Evolutionary conservation across 768 basidiomycete genomes (phyloP), one percentile per base, ranked within the genome.

Genomic region (Trametes gibbosa): DNA sequence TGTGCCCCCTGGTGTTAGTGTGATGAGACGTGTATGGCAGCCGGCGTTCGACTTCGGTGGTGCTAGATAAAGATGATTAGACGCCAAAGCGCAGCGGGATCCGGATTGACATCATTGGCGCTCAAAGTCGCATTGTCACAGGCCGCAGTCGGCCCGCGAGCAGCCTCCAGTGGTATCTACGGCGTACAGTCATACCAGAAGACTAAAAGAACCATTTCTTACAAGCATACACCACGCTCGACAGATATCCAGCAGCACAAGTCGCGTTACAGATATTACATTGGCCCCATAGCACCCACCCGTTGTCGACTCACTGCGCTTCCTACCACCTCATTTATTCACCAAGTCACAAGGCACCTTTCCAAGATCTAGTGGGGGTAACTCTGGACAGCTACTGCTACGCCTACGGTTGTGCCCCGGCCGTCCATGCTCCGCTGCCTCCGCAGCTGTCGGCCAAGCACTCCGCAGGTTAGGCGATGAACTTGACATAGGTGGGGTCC

Each of bases 331-430:
- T n/a, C n/a, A n/a, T n/a, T n/a, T n/a, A n/a, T n/a, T n/a, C n/a
- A n/a, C n/a, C n/a, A n/a, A n/a, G n/a, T n/a, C n/a, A n/a, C n/a
- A n/a, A 32, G 29, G 43, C 21, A 61, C n/a, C 35, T 19, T 39
- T 34, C 42, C 49, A 6, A 62, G 24, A 25, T 62, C 61, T 3
- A 62, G 46, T 13, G 61, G 61, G 2, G 61, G 61, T 14, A 62
- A 47, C 48, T 62, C 61, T 27, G 61, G 61, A 29, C 61, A 62
- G 56, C 61, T 62, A 39, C 39, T 52, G 29, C 61, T 62, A 21
- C 56, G 56, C 47, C 41, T 53, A 25, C 61, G 56, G 16, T 19
- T 24, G 40, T 56, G 49, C 4, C 50, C 27, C 34, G n/a, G 25
- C 29, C 34, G 3, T 5, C 27, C n/a, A 17, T 19, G 1, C 21